phyloP scores from a whole-genome alignment of 805 yeast genomes.

The Kodamaea hsintzibuensis region DNA sequence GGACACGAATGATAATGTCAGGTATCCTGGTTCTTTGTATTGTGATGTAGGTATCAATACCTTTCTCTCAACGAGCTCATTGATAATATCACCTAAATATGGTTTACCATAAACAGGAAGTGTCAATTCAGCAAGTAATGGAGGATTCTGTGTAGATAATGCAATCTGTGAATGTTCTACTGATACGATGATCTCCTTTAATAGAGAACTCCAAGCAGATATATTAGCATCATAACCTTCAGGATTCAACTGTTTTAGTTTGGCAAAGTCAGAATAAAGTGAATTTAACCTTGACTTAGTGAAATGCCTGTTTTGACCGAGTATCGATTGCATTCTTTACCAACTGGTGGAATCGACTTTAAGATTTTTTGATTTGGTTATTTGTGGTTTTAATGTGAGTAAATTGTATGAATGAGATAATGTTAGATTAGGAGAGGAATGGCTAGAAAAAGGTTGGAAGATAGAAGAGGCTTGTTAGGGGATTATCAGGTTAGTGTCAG shows the following conservation, averaged over 20 bases:
- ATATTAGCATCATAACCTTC: conserved; percentile 46
- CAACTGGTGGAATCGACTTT: neutral
- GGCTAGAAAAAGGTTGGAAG: too few relatives aligned
- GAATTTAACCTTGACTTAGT: conserved; percentile 32
- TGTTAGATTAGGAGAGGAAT: too few relatives aligned
- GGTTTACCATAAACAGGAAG: conserved; percentile 36
- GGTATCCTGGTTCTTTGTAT: conserved; percentile 1
- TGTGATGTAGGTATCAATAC: conserved; percentile 20
- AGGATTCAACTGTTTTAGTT: conserved; percentile 33
- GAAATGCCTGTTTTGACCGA: conserved; percentile 17
- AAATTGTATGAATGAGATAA: neutral
- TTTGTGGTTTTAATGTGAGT: neutral
- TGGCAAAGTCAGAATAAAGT: conserved; percentile 36
- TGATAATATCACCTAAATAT: conserved; percentile 23
- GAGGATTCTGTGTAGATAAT: conserved; percentile 18
- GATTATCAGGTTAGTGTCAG: too few relatives aligned
- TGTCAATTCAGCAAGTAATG: conserved; percentile 19
- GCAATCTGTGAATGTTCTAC: conserved; percentile 10
- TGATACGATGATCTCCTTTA: conserved; percentile 19
- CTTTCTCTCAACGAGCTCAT: conserved; percentile 23
- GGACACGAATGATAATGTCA: conserved; percentile 7
- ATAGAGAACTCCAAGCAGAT: conserved; percentile 34
- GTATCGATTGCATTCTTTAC: neutral
- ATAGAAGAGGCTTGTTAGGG: too few relatives aligned
- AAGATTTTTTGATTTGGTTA: neutral